Evolutionary conservation across 805 yeast genomes (phyloP).

Genomic region (Cephaloascus fragrans): DNA sequence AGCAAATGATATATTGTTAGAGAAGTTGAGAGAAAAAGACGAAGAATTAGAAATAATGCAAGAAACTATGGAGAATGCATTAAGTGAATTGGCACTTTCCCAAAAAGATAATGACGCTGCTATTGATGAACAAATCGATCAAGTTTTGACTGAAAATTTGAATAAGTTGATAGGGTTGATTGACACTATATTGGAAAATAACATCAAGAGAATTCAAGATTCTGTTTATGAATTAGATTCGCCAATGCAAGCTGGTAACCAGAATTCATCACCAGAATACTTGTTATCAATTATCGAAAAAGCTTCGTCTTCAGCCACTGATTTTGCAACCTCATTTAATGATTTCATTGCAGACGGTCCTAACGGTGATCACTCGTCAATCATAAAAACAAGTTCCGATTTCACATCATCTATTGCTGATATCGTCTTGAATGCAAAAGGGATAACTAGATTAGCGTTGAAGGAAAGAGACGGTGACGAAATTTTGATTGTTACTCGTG

Average conservation of each 20-base stretch:
- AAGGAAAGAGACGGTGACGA: conserved; percentile 43
- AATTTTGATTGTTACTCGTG: conserved; percentile 37
- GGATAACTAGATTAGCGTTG: conserved; percentile 47
- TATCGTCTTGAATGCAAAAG: conserved; percentile 58
- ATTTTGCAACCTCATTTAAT: conserved; percentile 71
- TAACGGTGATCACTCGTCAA: conserved; percentile 49
- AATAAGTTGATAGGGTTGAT: conserved; percentile 41
- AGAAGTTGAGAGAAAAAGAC: conserved; percentile 53
- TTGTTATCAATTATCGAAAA: conserved; percentile 61
- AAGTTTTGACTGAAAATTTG: conserved; percentile 35
- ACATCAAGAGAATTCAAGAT: conserved; percentile 66
- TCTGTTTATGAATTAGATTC: conserved; percentile 60
- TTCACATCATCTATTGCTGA: conserved; percentile 56
- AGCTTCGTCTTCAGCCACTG: conserved; percentile 62
- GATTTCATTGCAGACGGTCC: conserved; percentile 70
- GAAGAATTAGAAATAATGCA: conserved; percentile 72
- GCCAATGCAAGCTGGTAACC: conserved; percentile 77
- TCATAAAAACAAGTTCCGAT: conserved; percentile 53
- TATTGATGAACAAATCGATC: conserved; percentile 50
- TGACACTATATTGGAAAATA: conserved; percentile 64
- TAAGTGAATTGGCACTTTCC: conserved; percentile 45
- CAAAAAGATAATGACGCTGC: conserved; percentile 40
- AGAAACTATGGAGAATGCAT: conserved; percentile 69
- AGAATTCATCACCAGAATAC: conserved; percentile 63
- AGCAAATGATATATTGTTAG: conserved; percentile 23